Conservation (phyloP, 352 stramenopile species). For the Phytophthora macrochlamydospora region DNA sequence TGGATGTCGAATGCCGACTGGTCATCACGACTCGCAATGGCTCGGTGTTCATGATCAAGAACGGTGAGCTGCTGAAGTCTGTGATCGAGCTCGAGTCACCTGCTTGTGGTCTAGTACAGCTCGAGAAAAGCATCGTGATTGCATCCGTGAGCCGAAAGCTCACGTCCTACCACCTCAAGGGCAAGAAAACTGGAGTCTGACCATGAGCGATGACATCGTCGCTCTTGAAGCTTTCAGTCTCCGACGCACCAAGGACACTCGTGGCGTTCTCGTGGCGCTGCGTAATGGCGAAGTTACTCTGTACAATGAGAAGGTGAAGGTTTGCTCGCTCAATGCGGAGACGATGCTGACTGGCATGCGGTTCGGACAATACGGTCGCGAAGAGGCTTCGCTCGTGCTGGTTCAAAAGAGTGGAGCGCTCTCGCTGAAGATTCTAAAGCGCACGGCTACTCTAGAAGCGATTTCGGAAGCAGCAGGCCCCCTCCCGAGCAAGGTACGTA, state of each 20-base stretch:
- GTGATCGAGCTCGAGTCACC: constrained; percentile 89
- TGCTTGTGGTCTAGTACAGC: constrained; percentile 71
- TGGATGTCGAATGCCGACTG: constrained; percentile 88
- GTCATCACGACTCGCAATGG: constrained; percentile 87
- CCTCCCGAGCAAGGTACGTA: constrained; percentile 80
- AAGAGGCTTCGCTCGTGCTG: constrained; percentile 86
- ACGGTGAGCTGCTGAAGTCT: constrained; percentile 84
- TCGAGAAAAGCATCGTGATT: constrained; percentile 88
- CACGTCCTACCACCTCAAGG: constrained; percentile 90
- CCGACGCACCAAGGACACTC: constrained; percentile 73
- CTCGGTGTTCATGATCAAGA: constrained; percentile 91
- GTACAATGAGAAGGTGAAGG: constrained; percentile 90
- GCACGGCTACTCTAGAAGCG: constrained; percentile 79
- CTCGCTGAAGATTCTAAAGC: constrained; percentile 90
- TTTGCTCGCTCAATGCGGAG: constrained; percentile 75
- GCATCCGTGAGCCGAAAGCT: constrained; percentile 89
- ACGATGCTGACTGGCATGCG: constrained; percentile 73
- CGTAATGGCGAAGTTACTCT: constrained; percentile 85
- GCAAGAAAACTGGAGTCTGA: constrained; percentile 92
- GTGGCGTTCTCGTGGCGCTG: constrained; percentile 84
- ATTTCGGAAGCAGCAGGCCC: constrained; percentile 76
- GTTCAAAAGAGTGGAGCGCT: constrained; percentile 82
- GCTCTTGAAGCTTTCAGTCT: constrained; percentile 80
- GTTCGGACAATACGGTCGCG: constrained; percentile 89
- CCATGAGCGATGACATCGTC: constrained; percentile 84